These are phyloP conservation scores for Wallemia mellicola DNA, from an alignment of 1,284 basidiomycete genomes.

Conservation along the genomic window DNA sequence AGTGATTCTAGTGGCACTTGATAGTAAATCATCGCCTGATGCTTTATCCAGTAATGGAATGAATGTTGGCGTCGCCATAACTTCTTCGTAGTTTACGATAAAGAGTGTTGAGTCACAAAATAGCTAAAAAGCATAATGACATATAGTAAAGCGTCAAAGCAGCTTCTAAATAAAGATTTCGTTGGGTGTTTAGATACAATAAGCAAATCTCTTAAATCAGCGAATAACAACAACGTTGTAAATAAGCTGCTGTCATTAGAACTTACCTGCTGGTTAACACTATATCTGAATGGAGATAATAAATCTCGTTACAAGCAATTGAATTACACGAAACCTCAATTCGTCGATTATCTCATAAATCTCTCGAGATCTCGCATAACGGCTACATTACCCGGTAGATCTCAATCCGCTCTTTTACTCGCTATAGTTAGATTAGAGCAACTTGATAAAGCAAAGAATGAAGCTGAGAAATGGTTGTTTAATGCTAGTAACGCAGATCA, in stretches of 20 bases:
- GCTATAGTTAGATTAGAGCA: neutral
- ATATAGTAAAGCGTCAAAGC: neutral
- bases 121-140: neutral
- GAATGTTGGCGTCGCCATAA: neutral
- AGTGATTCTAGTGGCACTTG: constrained; percentile 36
- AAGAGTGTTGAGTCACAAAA: neutral
- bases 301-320: neutral
- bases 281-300: neutral
- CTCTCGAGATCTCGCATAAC: neutral
- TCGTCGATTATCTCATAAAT: neutral
- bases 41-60: neutral
- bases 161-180: neutral
- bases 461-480: neutral
- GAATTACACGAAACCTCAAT: neutral
- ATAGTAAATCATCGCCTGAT: constrained; percentile 18
- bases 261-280: neutral
- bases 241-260: neutral
- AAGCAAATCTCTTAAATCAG: neutral
- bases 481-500: neutral
- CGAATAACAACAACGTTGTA: neutral
- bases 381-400: neutral
- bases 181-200: neutral
- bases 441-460: neutral
- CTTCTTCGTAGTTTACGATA: neutral
- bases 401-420: neutral